Evolutionary conservation across 129 eudicot species (phyloP).

Genomic region (Centaurea solstitialis): DNA sequence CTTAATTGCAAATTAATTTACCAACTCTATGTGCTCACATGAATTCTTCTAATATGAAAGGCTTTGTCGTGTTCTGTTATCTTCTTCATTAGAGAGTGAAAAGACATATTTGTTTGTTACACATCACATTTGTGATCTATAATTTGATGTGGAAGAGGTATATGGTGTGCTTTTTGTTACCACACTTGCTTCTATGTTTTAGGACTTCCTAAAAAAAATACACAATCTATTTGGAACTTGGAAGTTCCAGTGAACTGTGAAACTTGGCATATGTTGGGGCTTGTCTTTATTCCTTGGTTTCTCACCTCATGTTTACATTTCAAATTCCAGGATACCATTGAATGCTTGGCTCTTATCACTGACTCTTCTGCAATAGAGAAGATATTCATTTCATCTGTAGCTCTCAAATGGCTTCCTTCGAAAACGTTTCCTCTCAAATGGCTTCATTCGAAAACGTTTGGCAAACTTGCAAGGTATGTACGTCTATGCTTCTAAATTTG

Average conservation of each 20-base stretch:
- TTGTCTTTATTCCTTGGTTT: not conserved
- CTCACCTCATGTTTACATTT: slow-evolving; percentile 23
- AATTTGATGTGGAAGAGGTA: not conserved
- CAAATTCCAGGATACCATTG: slow-evolving; percentile 63
- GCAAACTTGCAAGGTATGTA: too few species aligned
- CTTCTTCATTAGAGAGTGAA: not conserved
- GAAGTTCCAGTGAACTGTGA: slow-evolving; percentile 4
- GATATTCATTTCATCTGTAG: slow-evolving; percentile 54
- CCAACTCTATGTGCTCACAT: not conserved
- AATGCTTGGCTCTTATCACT: slow-evolving; percentile 66
- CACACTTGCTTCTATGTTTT: not conserved
- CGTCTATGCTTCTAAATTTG: too few species aligned
- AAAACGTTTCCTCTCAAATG: too few species aligned
- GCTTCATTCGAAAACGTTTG: too few species aligned
- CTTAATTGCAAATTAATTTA: too few species aligned
- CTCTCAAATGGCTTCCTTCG: too few species aligned
- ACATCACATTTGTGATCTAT: not conserved
- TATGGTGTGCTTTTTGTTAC: not conserved
- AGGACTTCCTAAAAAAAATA: not conserved
- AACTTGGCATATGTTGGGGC: not conserved
- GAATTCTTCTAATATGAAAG: not conserved
- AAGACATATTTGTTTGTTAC: not conserved
- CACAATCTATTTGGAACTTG: not conserved
- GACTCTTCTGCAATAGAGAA: slow-evolving; percentile 55
- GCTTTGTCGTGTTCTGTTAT: not conserved